phyloP scores from a whole-genome alignment of 306 rosid species.

The Prosopis cineraria region DNA sequence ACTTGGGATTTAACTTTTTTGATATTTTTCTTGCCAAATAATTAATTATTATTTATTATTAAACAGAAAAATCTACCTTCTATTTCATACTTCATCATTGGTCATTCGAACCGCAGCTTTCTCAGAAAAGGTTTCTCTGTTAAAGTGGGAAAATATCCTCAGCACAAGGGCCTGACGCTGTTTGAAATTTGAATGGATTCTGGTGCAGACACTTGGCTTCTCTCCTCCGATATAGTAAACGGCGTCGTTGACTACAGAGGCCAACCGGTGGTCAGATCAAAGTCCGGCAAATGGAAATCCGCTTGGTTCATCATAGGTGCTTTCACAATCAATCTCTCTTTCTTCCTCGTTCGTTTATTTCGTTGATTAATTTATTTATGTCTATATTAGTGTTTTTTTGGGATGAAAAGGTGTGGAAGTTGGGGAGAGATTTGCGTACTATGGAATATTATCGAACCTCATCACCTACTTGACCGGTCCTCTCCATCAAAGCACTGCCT shows the following conservation, averaged over 20 bases:
- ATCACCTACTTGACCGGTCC: not conserved
- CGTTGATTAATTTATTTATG: not conserved
- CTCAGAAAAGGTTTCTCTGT: not conserved
- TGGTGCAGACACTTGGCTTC: not conserved
- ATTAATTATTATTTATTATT: too few relatives aligned
- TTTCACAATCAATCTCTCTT: not conserved
- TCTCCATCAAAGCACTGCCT: not conserved
- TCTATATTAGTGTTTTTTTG: not conserved
- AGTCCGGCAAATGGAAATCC: not conserved
- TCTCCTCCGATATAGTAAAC: not conserved
- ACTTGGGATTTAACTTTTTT: too few relatives aligned
- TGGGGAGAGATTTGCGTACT: not conserved
- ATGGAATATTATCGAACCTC: not conserved
- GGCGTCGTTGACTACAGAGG: not conserved
- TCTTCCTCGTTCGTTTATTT: not conserved
- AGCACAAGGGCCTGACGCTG: not conserved
- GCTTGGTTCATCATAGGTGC: constrained; percentile 49
- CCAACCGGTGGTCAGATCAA: not conserved
- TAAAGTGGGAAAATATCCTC: not conserved
- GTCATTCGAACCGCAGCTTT: too few relatives aligned
- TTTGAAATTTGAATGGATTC: not conserved
- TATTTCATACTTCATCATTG: too few relatives aligned
- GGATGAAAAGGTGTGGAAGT: not conserved
- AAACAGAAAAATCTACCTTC: too few relatives aligned
- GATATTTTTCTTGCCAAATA: too few relatives aligned